phyloP scores from a whole-genome alignment of 2,329 filamentous ascomycete genomes.

The Fusarium sarcochroum region DNA sequence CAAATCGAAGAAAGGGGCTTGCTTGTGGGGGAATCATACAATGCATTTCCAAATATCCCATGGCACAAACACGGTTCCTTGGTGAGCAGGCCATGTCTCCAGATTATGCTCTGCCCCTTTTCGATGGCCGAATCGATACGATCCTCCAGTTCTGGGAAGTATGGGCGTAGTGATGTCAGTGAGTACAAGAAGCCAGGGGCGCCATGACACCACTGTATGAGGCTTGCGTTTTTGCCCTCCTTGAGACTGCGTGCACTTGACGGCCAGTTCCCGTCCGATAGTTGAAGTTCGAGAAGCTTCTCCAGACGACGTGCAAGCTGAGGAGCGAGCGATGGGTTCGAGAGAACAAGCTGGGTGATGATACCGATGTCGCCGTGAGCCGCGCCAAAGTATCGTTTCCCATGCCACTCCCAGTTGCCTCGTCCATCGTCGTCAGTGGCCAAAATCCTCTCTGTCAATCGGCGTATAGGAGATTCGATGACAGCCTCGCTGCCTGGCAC shows the following conservation, averaged over 20 bases:
- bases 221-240: slow-evolving; percentile 58
- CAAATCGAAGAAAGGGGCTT: slow-evolving; percentile 55
- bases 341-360: slow-evolving; percentile 76
- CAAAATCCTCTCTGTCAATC: slow-evolving; percentile 73
- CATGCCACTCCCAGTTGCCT: slow-evolving; percentile 73
- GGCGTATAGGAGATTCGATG: slow-evolving; percentile 67
- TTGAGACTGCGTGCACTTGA: slow-evolving; percentile 61
- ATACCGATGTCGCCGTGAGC: slow-evolving; percentile 79
- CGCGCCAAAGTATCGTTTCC: slow-evolving; percentile 74
- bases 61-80: slow-evolving; percentile 78
- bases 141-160: slow-evolving; percentile 68
- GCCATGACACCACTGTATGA: slow-evolving; percentile 78
- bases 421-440: slow-evolving; percentile 59
- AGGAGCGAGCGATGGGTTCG: slow-evolving; percentile 67
- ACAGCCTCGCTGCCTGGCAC: slow-evolving; percentile 65
- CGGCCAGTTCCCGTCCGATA: slow-evolving; percentile 74
- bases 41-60: slow-evolving; percentile 74
- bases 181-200: slow-evolving; percentile 74
- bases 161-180: slow-evolving; percentile 67
- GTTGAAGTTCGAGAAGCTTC: slow-evolving; percentile 71
- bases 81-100: slow-evolving; percentile 70
- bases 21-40: slow-evolving; percentile 60
- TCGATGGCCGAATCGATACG: slow-evolving; percentile 67
- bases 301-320: slow-evolving; percentile 67
- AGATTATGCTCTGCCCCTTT: slow-evolving; percentile 66